Evolutionary conservation across 2,329 filamentous ascomycete genomes (phyloP).

Genomic region (Waltergamsia citrina): DNA sequence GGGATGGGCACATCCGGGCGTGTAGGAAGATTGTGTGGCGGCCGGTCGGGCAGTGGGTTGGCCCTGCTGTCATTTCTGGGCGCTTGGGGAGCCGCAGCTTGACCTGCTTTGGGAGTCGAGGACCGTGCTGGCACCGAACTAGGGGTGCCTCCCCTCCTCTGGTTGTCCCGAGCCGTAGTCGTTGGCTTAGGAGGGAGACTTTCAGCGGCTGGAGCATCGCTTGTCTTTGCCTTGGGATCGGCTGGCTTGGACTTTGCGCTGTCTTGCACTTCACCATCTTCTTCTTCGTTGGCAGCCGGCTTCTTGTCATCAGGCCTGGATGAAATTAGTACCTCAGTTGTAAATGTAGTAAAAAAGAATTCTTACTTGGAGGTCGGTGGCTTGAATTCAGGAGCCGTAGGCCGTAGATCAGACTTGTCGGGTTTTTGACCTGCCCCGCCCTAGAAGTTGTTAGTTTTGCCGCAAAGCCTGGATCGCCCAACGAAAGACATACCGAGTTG

Average conservation of each 20-base stretch:
- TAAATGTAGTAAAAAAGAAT: too few relatives aligned
- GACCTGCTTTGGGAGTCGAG: slow-evolving; percentile 13
- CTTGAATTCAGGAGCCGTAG: slow-evolving; percentile 57
- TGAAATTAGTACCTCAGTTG: neutral
- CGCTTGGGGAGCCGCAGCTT: slow-evolving; percentile 8
- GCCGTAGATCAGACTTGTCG: slow-evolving; percentile 33
- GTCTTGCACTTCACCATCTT: slow-evolving; percentile 68
- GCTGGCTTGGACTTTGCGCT: slow-evolving; percentile 19
- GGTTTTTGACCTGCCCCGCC: slow-evolving; percentile 17
- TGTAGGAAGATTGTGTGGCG: slow-evolving; percentile 37
- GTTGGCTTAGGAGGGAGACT: slow-evolving; percentile 20
- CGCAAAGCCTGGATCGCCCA: neutral
- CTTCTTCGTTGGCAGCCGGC: slow-evolving; percentile 37
- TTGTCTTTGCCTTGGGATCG: neutral
- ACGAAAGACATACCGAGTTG: slow-evolving; percentile 40
- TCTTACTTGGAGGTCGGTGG: slow-evolving; percentile 33
- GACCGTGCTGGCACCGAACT: slow-evolving; percentile 12
- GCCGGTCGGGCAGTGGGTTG: slow-evolving; percentile 25
- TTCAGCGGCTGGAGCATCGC: slow-evolving; percentile 13
- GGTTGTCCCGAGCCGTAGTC: slow-evolving; percentile 13
- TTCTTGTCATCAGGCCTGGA: slow-evolving; percentile 4
- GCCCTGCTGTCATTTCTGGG: slow-evolving; percentile 18
- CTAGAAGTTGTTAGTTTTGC: slow-evolving; percentile 14
- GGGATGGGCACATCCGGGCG: slow-evolving; percentile 49
- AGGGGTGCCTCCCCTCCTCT: slow-evolving; percentile 13